Evolutionary conservation across 129 eudicot genomes (phyloP).

Genomic region (Calendula officinalis): DNA sequence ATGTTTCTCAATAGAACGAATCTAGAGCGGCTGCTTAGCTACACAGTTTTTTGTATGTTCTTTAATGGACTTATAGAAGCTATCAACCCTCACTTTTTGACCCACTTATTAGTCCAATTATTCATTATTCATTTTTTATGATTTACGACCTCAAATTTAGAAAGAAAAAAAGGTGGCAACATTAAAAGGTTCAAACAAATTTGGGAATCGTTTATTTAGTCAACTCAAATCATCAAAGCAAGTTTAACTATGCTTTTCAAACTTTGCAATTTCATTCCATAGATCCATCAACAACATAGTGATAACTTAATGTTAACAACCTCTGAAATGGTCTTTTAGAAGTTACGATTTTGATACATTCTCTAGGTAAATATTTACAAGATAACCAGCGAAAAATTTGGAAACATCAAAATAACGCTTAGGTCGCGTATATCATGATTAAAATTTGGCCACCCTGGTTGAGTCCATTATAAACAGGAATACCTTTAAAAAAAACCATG

Average conservation of each 20-base stretch:
- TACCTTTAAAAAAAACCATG: too few species aligned
- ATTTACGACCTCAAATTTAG: neutral
- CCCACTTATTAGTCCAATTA: conserved; percentile 6
- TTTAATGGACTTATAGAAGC: conserved; percentile 9
- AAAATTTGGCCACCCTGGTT: too few species aligned
- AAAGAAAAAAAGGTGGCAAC: neutral
- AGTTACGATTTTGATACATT: too few species aligned
- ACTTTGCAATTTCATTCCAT: neutral
- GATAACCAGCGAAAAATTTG: too few species aligned
- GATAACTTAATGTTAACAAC: too few species aligned
- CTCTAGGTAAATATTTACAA: too few species aligned
- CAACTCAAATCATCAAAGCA: conserved; percentile 27
- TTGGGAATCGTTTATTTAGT: conserved; percentile 2
- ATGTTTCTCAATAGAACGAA: conserved; percentile 5
- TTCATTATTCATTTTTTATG: neutral
- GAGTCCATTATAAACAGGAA: too few species aligned
- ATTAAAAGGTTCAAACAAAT: neutral
- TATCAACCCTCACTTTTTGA: conserved; percentile 28
- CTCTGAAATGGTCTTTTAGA: too few species aligned
- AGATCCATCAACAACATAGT: too few species aligned
- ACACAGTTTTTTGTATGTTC: conserved; percentile 18
- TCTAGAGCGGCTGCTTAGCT: conserved; percentile 19
- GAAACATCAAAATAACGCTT: too few species aligned
- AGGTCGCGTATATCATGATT: too few species aligned
- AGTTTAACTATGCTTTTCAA: conserved; percentile 5